Conservation (phyloP, 306 rosid genomes). For the Chamaecrista fasciculata region DNA sequence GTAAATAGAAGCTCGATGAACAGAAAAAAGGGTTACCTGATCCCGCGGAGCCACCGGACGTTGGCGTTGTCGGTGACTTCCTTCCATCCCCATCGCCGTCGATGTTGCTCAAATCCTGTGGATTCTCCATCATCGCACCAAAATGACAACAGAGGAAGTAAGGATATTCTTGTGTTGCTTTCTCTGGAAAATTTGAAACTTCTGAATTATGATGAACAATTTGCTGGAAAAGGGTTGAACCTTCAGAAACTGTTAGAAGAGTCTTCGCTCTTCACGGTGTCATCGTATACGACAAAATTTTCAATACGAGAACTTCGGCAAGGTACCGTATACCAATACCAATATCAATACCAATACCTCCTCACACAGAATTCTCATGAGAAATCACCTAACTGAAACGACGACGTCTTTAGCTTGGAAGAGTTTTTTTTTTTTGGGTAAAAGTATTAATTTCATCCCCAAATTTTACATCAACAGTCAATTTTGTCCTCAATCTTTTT, state of each 20-base stretch:
- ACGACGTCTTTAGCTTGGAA: too few species aligned
- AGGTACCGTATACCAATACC: too few species aligned
- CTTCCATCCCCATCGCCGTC: slow-evolving; percentile 52
- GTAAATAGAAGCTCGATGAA: slow-evolving; percentile 34
- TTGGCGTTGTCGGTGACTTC: slow-evolving; percentile 36
- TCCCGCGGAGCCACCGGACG: slow-evolving; percentile 18
- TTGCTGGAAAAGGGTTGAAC: not conserved
- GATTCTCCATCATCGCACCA: slow-evolving; percentile 36
- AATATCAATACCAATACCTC: too few species aligned
- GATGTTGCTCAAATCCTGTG: slow-evolving; percentile 27
- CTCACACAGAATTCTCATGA: too few species aligned
- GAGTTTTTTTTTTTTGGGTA: too few species aligned
- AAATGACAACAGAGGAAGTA: not conserved
- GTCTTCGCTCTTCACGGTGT: not conserved
- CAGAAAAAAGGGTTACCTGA: slow-evolving; percentile 26
- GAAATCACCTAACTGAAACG: too few species aligned
- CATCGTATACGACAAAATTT: not conserved
- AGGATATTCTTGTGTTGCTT: not conserved
- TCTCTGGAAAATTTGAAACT: not conserved
- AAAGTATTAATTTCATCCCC: too few species aligned
- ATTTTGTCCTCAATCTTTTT: too few species aligned
- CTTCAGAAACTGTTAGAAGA: not conserved
- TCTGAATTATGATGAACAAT: not conserved
- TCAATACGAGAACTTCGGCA: not conserved
- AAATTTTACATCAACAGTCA: too few species aligned